Evolutionary conservation across 106 monocot species (phyloP).

Genomic region (Apostasia ramifera): DNA sequence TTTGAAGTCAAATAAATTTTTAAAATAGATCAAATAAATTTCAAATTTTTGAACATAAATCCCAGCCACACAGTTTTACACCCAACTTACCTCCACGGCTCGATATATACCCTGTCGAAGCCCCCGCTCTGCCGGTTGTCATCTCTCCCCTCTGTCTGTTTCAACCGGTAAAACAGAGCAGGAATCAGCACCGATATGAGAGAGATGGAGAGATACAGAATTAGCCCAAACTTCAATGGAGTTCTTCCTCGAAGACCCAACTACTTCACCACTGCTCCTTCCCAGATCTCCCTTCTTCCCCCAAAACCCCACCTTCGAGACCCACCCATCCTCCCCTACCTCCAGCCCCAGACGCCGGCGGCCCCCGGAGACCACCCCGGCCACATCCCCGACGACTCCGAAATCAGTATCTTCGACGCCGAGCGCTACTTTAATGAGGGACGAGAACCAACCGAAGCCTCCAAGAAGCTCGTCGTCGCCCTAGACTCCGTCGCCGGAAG

Average conservation of each 20-base stretch:
- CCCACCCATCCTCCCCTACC: slow-evolving; percentile 16
- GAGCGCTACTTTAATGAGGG: slow-evolving; percentile 51
- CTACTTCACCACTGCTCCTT: not conserved
- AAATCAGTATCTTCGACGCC: slow-evolving; percentile 68
- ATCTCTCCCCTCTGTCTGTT: too few relatives aligned
- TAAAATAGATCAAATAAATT: too few relatives aligned
- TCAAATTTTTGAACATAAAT: too few relatives aligned
- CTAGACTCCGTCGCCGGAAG: slow-evolving; percentile 2
- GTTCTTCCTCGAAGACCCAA: not conserved
- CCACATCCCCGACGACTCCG: slow-evolving; percentile 19
- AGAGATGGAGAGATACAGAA: slow-evolving; percentile 29
- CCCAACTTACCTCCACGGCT: too few relatives aligned
- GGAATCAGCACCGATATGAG: not conserved
- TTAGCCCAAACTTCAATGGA: slow-evolving; percentile 11
- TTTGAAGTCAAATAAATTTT: too few relatives aligned
- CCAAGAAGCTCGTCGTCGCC: slow-evolving; percentile 3
- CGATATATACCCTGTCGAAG: too few relatives aligned
- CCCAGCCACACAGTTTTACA: too few relatives aligned
- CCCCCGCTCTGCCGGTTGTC: too few relatives aligned
- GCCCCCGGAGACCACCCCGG: not conserved
- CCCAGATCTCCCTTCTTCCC: slow-evolving; percentile 25
- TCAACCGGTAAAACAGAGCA: not conserved
- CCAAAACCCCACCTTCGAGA: slow-evolving; percentile 14
- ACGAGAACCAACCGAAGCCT: not conserved
- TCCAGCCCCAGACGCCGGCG: not conserved